Evolutionary conservation across 176 grass and related monocot species (phyloP).

Genomic region (Urochloa ruziziensis): DNA sequence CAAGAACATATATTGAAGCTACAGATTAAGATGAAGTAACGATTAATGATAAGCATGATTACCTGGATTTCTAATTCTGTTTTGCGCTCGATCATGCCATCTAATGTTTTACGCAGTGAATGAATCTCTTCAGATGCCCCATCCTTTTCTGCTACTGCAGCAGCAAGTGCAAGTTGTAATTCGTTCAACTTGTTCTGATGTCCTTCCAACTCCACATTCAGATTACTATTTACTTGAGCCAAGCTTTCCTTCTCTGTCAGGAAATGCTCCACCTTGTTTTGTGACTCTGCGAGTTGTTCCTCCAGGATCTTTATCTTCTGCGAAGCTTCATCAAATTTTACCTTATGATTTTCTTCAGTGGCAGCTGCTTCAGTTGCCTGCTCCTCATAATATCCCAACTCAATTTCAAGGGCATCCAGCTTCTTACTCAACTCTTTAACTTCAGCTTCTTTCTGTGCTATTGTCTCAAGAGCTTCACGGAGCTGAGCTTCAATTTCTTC

Average conservation of each 20-base stretch:
- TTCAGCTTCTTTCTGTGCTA: constrained; percentile 63
- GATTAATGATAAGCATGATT: constrained; percentile 17
- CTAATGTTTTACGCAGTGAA: constrained; percentile 40
- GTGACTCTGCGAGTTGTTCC: constrained; percentile 44
- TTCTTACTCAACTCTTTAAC: constrained; percentile 69
- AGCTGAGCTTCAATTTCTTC: constrained; percentile 48
- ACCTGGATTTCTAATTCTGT: constrained; percentile 79
- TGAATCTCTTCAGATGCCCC: constrained; percentile 39
- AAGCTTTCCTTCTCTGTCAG: constrained; percentile 64
- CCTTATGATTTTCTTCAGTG: constrained; percentile 44
- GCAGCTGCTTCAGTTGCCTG: constrained; percentile 57
- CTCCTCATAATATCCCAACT: constrained; percentile 70
- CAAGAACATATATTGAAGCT: constrained; percentile 1
- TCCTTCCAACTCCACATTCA: constrained; percentile 51
- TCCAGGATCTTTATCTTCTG: constrained; percentile 45
- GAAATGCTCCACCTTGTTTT: constrained; percentile 49
- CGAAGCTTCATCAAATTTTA: constrained; percentile 47
- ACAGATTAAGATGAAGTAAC: background rate
- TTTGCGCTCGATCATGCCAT: constrained; percentile 57
- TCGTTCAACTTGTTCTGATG: constrained; percentile 74
- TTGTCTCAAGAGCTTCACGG: constrained; percentile 42
- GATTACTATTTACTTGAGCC: constrained; percentile 44
- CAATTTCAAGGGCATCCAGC: constrained; percentile 68
- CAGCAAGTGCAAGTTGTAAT: constrained; percentile 55
- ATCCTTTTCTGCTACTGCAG: constrained; percentile 61